Conservation (phyloP, 257 asterid genomes). For the Przewalskia tangutica region DNA sequence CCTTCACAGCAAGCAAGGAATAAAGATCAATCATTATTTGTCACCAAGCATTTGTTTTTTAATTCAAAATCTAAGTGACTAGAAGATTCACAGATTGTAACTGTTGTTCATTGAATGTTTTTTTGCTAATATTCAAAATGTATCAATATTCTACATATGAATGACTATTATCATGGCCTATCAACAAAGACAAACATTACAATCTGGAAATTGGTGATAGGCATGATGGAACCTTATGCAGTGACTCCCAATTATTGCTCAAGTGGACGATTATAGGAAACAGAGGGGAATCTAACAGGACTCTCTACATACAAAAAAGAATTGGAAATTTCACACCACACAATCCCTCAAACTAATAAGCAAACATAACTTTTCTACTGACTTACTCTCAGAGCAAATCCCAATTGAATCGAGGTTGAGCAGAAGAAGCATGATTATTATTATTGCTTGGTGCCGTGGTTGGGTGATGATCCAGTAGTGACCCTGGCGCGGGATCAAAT, state of each 20-base stretch:
- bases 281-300: conserved; percentile 22
- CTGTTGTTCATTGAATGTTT: not conserved
- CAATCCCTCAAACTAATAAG: not conserved
- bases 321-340: conserved; percentile 20
- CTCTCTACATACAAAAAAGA: conserved; percentile 61
- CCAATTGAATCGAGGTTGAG: conserved; percentile 57
- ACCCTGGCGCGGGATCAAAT: conserved; percentile 49
- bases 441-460: conserved; percentile 10
- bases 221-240: not conserved
- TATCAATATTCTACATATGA: not conserved
- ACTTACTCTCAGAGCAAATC: conserved; percentile 36
- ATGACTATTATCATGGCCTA: not conserved
- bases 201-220: conserved; percentile 6
- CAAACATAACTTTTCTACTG: not conserved
- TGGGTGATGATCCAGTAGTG: conserved; percentile 8
- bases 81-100: not conserved
- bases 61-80: not conserved
- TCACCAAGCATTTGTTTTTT: not conserved
- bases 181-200: conserved; percentile 6
- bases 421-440: conserved; percentile 1
- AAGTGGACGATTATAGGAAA: conserved; percentile 18
- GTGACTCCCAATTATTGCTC: conserved; percentile 34
- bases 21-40: conserved; percentile 26
- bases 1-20: conserved; percentile 36
- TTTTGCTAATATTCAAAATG: not conserved